These are phyloP conservation scores for Zostera marina DNA, from an alignment of 116 monocot genomes.

Conservation along the genomic window DNA sequence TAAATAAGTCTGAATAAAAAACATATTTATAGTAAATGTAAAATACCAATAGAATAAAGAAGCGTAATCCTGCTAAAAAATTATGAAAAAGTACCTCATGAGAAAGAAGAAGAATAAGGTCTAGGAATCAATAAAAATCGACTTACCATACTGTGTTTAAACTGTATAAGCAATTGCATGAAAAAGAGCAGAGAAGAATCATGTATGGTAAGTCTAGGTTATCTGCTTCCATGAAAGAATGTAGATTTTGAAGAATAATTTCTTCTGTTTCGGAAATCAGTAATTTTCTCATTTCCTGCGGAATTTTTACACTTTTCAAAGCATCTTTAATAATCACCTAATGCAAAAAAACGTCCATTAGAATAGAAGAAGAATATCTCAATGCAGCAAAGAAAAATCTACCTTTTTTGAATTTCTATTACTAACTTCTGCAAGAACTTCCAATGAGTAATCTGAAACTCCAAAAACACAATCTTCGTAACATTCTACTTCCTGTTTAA, in stretches of 20 bases:
- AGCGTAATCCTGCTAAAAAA: not conserved
- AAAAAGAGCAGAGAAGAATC: constrained; percentile 44
- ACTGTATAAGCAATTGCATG: constrained; percentile 43
- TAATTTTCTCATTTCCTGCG: constrained; percentile 30
- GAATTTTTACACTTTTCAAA: constrained; percentile 26
- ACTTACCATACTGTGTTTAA: constrained; percentile 35
- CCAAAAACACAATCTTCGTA: constrained; percentile 8
- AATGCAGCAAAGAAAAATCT: not conserved
- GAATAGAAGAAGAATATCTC: not conserved
- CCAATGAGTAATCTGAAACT: constrained; percentile 41
- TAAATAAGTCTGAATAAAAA: too few species aligned
- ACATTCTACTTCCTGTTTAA: constrained; percentile 9
- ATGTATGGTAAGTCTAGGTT: constrained; percentile 22
- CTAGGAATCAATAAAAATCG: not conserved
- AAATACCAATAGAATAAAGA: not conserved
- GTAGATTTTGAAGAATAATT: constrained; percentile 20
- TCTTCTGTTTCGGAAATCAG: constrained; percentile 51
- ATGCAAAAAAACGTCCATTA: not conserved
- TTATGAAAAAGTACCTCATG: not conserved
- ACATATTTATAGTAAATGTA: not conserved
- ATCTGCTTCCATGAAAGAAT: constrained; percentile 13
- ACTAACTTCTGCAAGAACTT: constrained; percentile 38
- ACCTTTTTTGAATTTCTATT: constrained; percentile 27
- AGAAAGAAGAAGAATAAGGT: too few species aligned
- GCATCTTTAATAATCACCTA: constrained; percentile 22